Percentiles rank a stretch among this genome's conserved stretches.
Evolutionary conservation across 2,329 filamentous ascomycete species (phyloP).

Genomic region (Graphilbum fragrans): DNA sequence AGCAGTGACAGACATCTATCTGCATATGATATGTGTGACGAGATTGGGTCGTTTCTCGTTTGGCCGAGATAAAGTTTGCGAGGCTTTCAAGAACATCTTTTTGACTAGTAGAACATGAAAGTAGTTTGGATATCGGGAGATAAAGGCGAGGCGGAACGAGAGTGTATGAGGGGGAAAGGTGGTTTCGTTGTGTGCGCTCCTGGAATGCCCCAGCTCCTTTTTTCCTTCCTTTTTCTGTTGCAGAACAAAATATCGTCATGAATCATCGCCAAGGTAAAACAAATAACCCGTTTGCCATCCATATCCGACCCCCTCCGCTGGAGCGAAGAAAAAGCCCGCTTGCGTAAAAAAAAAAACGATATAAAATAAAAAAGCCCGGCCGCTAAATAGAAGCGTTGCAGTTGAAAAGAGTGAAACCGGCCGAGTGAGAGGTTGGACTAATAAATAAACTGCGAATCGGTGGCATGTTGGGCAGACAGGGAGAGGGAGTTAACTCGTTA

Average conservation of each 20-base stretch:
- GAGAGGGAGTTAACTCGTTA: background rate
- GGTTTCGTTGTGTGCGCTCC: constrained; percentile 28
- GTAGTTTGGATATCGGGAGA: constrained; percentile 16
- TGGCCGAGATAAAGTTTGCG: constrained; percentile 6
- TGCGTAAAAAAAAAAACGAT: constrained; percentile 4
- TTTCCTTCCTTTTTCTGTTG: constrained; percentile 7
- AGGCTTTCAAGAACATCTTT: constrained; percentile 17
- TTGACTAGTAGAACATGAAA: constrained; percentile 15
- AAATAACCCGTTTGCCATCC: constrained; percentile 7
- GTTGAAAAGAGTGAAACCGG: background rate
- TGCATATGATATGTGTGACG: constrained; percentile 1
- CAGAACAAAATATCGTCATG: constrained; percentile 8
- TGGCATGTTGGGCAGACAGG: background rate
- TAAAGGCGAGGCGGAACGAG: constrained; percentile 12
- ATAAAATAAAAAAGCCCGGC: too few species aligned
- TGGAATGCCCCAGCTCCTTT: constrained; percentile 3
- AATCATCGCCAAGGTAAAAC: constrained; percentile 11
- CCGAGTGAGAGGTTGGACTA: background rate
- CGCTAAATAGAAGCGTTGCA: background rate
- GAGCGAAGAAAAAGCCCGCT: background rate
- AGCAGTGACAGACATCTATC: background rate
- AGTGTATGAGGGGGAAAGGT: constrained; percentile 11
- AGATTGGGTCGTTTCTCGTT: constrained; percentile 12
- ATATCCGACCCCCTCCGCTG: background rate
- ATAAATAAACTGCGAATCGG: background rate